Evolutionary conservation across 192 early-diverging fungal genomes (phyloP).

Genomic region (Haplosporangium gracile): DNA sequence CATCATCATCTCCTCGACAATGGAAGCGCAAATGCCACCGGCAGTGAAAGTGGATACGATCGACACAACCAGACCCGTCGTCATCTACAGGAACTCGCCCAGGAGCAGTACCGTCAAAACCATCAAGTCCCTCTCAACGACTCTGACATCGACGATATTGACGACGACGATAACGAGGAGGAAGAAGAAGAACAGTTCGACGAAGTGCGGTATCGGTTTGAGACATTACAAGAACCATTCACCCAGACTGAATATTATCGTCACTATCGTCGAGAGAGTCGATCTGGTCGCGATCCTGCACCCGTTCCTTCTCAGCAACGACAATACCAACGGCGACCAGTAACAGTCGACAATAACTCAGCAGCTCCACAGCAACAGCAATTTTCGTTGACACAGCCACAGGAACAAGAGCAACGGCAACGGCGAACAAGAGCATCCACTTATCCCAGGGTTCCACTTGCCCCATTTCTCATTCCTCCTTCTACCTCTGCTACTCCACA

Average conservation of each 20-base stretch:
- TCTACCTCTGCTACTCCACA: not conserved
- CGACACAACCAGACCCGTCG: not conserved
- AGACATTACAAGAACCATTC: conserved; percentile 4
- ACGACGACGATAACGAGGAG: not conserved
- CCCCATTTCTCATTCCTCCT: not conserved
- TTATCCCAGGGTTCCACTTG: not conserved
- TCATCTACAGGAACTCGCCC: conserved; percentile 17
- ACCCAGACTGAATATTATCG: not conserved
- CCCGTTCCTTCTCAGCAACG: not conserved
- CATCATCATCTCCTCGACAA: not conserved
- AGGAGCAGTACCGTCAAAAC: conserved; percentile 19
- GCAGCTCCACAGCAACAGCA: not conserved
- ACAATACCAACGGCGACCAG: not conserved
- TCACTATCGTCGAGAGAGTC: not conserved
- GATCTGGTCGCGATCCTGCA: not conserved
- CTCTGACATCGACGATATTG: not conserved
- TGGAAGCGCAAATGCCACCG: not conserved
- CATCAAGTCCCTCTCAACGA: not conserved
- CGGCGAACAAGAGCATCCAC: not conserved
- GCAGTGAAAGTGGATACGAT: conserved; percentile 4
- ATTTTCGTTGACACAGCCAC: not conserved
- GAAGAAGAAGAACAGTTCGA: not conserved
- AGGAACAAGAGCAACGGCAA: not conserved
- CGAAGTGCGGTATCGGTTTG: not conserved
- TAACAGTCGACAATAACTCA: not conserved